Percentiles rank a stretch among this genome's conserved stretches.
Conservation (phyloP, 2,329 filamentous ascomycete genomes). For the Whalleya microplaca region DNA sequence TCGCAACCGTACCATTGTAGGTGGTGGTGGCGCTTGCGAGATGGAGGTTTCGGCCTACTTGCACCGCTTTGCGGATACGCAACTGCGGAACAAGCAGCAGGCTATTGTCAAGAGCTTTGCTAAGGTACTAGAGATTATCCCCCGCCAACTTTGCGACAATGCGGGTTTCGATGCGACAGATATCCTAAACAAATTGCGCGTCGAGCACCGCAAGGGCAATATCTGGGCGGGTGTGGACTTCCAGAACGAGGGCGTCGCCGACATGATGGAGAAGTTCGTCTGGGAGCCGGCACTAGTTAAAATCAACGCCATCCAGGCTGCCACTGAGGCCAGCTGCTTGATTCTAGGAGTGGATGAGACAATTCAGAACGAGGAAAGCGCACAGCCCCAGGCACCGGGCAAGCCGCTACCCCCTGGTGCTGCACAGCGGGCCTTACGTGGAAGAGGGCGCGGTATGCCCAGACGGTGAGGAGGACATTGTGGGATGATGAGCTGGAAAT, state of each 20-base stretch:
- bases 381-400: slow-evolving; percentile 78
- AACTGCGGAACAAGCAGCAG: slow-evolving; percentile 94
- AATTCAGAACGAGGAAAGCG: slow-evolving; percentile 95
- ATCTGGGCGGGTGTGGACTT: slow-evolving; percentile 98
- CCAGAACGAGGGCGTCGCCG: slow-evolving; percentile 83
- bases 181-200: slow-evolving; percentile 92
- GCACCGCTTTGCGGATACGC: slow-evolving; percentile 89
- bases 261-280: slow-evolving; percentile 95
- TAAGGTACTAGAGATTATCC: slow-evolving; percentile 95
- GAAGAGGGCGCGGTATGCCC: slow-evolving; percentile 87
- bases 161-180: slow-evolving; percentile 98
- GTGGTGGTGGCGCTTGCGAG: slow-evolving; percentile 90
- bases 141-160: slow-evolving; percentile 96
- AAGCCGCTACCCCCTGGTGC: slow-evolving; percentile 77
- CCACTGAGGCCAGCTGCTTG: slow-evolving; percentile 91
- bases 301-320: slow-evolving; percentile 95
- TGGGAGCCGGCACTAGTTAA: slow-evolving; percentile 98
- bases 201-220: slow-evolving; percentile 92
- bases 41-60: slow-evolving; percentile 97
- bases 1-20: slow-evolving; percentile 92
- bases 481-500: background rate
- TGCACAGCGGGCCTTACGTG: slow-evolving; percentile 84
- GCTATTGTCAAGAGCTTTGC: slow-evolving; percentile 97
- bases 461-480: slow-evolving; percentile 57
- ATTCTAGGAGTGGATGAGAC: slow-evolving; percentile 98